A percentile compares a stretch with the other conserved stretches of the same genome.
Conservation (phyloP, 257 asterid species). For the Thymus quinquecostatus region DNA sequence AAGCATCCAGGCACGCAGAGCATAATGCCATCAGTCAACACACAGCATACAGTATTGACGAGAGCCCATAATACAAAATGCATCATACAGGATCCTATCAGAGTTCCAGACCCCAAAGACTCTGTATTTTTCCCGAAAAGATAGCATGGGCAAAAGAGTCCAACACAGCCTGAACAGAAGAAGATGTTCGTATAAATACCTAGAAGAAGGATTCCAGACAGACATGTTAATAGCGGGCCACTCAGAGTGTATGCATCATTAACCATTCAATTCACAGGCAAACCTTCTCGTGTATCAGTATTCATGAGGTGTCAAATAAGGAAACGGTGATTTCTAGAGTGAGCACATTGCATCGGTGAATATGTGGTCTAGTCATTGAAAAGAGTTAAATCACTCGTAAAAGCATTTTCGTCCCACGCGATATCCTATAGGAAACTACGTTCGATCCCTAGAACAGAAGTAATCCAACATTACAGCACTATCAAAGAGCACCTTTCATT, state of each 20-base stretch:
- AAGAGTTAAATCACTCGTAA: background rate
- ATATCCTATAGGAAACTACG: slow-evolving; percentile 19
- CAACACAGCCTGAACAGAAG: slow-evolving; percentile 67
- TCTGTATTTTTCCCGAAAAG: slow-evolving; percentile 82
- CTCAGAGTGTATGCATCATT: slow-evolving; percentile 18
- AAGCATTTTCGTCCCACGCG: background rate
- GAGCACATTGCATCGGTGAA: slow-evolving; percentile 12
- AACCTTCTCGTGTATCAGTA: background rate
- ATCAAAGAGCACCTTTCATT: slow-evolving; percentile 55
- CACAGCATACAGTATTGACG: slow-evolving; percentile 73
- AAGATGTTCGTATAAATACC: background rate
- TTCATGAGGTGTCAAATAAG: slow-evolving; percentile 18
- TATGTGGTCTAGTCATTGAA: slow-evolving; percentile 2
- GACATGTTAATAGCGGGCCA: slow-evolving; percentile 10
- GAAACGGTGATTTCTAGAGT: background rate
- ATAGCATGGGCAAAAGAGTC: slow-evolving; percentile 86
- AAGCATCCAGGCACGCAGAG: slow-evolving; percentile 92
- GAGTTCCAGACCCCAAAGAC: slow-evolving; percentile 53
- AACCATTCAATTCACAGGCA: slow-evolving; percentile 1
- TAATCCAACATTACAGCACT: slow-evolving; percentile 29
- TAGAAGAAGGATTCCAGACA: background rate
- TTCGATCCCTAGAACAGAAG: background rate
- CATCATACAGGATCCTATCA: slow-evolving; percentile 68
- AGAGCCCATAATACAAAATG: slow-evolving; percentile 80
- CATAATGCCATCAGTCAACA: slow-evolving; percentile 73